phyloP scores from a whole-genome alignment of 179 eudicot species.

The Pouteria campechiana region DNA sequence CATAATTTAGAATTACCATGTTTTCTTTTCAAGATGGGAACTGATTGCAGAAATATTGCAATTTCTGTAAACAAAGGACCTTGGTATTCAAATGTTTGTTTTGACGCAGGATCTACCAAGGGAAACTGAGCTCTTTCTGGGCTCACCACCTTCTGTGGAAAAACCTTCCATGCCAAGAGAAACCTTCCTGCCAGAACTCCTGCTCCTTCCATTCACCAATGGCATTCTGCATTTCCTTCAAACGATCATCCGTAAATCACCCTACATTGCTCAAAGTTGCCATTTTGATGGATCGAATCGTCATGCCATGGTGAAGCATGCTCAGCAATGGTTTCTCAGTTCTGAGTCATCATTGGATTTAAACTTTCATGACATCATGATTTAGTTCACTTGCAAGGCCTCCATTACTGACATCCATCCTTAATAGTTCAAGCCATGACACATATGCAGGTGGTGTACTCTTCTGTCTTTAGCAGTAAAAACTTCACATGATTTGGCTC shows the following conservation, averaged over 20 bases:
- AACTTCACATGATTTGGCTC: conserved; percentile 25
- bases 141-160: conserved; percentile 55
- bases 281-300: conserved; percentile 52
- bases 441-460: conserved; percentile 69
- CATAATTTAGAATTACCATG: too few species aligned
- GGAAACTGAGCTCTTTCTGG: conserved; percentile 65
- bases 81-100: conserved; percentile 68
- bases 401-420: too few species aligned
- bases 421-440: conserved; percentile 56
- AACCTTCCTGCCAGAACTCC: conserved; percentile 53
- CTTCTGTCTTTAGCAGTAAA: conserved; percentile 21
- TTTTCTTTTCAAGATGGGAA: background rate
- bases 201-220: conserved; percentile 53
- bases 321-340: conserved; percentile 46
- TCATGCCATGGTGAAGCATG: conserved; percentile 86
- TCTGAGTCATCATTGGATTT: conserved; percentile 46
- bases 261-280: conserved; percentile 53
- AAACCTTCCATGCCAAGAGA: conserved; percentile 49
- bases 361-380: conserved; percentile 36
- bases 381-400: conserved; percentile 73
- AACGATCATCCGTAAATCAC: conserved; percentile 34
- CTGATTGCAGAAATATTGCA: conserved; percentile 16
- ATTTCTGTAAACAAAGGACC: conserved; percentile 27
- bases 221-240: conserved; percentile 51
- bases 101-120: conserved; percentile 78